These are phyloP conservation scores for Hemisphaericaspora xylanilytica DNA, from an alignment of 1,139 yeast genomes.

Conservation along the genomic window DNA sequence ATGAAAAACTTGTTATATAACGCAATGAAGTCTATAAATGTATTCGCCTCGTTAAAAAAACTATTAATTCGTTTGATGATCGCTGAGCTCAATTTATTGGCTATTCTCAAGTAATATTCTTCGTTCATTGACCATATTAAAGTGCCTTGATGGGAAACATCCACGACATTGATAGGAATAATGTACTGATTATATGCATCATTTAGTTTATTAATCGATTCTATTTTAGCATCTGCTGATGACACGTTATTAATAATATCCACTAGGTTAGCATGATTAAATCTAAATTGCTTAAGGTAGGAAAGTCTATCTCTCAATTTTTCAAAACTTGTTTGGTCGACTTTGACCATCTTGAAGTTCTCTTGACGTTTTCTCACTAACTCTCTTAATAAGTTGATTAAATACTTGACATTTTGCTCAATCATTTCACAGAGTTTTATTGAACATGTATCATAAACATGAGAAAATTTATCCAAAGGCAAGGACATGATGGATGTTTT, in stretches of 20 bases:
- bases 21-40: conserved; percentile 30
- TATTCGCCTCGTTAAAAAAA: conserved; percentile 26
- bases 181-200: conserved; percentile 34
- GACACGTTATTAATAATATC: conserved; percentile 33
- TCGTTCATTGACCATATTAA: conserved; percentile 34
- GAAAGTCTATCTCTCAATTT: conserved; percentile 47
- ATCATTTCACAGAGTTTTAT: conserved; percentile 17
- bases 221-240: conserved; percentile 15
- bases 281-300: conserved; percentile 47
- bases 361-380: conserved; percentile 72
- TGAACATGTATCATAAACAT: conserved; percentile 17
- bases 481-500: conserved; percentile 27
- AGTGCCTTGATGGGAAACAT: conserved; percentile 33
- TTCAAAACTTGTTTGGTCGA: conserved; percentile 45
- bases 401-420: conserved; percentile 35
- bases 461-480: conserved; percentile 22
- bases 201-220: conserved; percentile 20
- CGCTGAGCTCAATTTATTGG: conserved; percentile 21
- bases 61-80: conserved; percentile 25
- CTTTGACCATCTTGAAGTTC: conserved; percentile 63
- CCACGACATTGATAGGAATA: conserved; percentile 30
- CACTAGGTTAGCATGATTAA: conserved; percentile 54
- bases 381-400: conserved; percentile 62
- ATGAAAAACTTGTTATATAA: conserved; percentile 24
- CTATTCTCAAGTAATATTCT: conserved; percentile 25